Evolutionary conservation across 2,329 filamentous ascomycete species (phyloP).

Genomic region (Talaromyces sp.): DNA sequence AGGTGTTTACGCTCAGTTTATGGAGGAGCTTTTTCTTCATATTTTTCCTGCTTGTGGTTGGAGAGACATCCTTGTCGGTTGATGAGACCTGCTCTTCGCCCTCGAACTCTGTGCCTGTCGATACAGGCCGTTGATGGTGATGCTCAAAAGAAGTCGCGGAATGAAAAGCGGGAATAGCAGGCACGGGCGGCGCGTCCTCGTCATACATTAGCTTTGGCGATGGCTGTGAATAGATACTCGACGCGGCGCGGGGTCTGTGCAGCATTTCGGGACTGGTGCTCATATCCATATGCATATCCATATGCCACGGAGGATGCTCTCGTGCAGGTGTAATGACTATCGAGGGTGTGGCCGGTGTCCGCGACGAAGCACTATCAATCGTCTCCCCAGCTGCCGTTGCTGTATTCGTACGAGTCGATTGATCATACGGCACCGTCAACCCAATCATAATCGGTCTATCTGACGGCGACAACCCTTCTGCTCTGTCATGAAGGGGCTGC

Average conservation of each 20-base stretch:
- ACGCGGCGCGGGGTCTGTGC: slow-evolving; percentile 33
- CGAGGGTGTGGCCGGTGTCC: slow-evolving; percentile 43
- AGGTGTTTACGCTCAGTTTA: slow-evolving; percentile 35
- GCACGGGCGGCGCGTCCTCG: slow-evolving; percentile 39
- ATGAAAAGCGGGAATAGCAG: slow-evolving; percentile 38
- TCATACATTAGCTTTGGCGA: slow-evolving; percentile 30
- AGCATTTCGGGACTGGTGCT: slow-evolving; percentile 22
- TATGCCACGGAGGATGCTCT: slow-evolving; percentile 38
- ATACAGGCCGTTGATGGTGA: slow-evolving; percentile 29
- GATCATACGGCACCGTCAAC: slow-evolving; percentile 38
- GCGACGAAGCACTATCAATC: slow-evolving; percentile 18
- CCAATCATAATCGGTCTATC: slow-evolving; percentile 48
- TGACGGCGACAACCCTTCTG: slow-evolving; percentile 42
- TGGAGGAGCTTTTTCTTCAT: slow-evolving; percentile 31
- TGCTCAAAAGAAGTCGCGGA: slow-evolving; percentile 18
- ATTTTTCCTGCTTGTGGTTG: slow-evolving; percentile 24
- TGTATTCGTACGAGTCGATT: slow-evolving; percentile 19
- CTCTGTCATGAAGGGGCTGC: slow-evolving; percentile 25
- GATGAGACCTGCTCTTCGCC: slow-evolving; percentile 25
- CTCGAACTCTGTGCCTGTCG: slow-evolving; percentile 38
- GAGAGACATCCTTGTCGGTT: slow-evolving; percentile 17
- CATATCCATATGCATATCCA: slow-evolving; percentile 17
- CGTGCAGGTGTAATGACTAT: slow-evolving; percentile 47
- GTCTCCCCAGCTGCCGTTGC: slow-evolving; percentile 14
- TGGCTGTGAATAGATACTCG: slow-evolving; percentile 46